phyloP scores from a whole-genome alignment of 1,284 basidiomycete species.

The Boletus semigastroideus region DNA sequence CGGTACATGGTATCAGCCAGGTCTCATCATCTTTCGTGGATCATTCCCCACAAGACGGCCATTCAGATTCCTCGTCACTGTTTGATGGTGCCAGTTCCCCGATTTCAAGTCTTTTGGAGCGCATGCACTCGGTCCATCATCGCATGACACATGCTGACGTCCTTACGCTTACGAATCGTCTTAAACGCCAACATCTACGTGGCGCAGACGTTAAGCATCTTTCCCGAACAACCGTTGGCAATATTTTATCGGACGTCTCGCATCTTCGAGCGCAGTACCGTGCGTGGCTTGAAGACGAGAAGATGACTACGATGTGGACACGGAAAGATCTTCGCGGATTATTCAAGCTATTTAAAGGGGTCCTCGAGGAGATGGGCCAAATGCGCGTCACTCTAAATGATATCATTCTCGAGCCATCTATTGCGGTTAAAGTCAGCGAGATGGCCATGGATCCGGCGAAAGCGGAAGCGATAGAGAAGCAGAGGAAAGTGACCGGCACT shows the following conservation, averaged over 20 bases:
- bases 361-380: slow-evolving; percentile 81
- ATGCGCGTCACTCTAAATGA: slow-evolving; percentile 87
- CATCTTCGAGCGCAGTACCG: slow-evolving; percentile 78
- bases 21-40: slow-evolving; percentile 40
- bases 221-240: slow-evolving; percentile 79
- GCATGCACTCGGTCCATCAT: slow-evolving; percentile 62
- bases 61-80: slow-evolving; percentile 68
- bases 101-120: slow-evolving; percentile 69
- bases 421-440: slow-evolving; percentile 73
- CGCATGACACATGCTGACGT: slow-evolving; percentile 84
- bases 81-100: slow-evolving; percentile 52
- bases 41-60: slow-evolving; percentile 50
- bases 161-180: slow-evolving; percentile 81
- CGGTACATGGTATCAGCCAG: slow-evolving; percentile 33
- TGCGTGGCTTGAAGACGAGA: slow-evolving; percentile 68
- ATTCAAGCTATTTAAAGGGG: slow-evolving; percentile 84
- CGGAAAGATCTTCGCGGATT: slow-evolving; percentile 83
- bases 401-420: slow-evolving; percentile 82
- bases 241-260: slow-evolving; percentile 72
- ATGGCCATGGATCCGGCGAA: slow-evolving; percentile 65
- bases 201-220: slow-evolving; percentile 87
- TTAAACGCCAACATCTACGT: slow-evolving; percentile 89
- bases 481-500: slow-evolving; percentile 26
- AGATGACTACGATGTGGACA: slow-evolving; percentile 61
- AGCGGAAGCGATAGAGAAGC: slow-evolving; percentile 42